Percentiles rank a stretch among this genome's conserved stretches.
These are phyloP conservation scores for Paradendryphiella salina DNA, from an alignment of 2,329 filamentous ascomycete genomes.

Conservation along the genomic window DNA sequence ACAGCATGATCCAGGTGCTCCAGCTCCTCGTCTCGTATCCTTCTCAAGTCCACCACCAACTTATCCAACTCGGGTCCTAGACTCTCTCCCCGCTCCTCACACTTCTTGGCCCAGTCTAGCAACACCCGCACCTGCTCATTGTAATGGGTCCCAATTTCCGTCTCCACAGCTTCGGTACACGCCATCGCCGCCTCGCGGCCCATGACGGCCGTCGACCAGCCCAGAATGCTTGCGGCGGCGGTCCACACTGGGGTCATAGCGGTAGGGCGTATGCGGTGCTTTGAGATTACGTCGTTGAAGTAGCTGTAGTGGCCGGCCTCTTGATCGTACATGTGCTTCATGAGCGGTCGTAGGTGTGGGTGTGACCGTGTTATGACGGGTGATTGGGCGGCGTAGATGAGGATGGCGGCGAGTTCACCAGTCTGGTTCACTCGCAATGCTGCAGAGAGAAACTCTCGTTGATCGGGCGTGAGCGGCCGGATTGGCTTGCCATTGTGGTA, in stretches of 20 bases:
- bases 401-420: slow-evolving; percentile 91
- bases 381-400: slow-evolving; percentile 90
- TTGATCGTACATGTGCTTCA: slow-evolving; percentile 98
- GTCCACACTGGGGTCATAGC: slow-evolving; percentile 92
- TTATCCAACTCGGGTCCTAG: slow-evolving; percentile 75
- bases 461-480: slow-evolving; percentile 36
- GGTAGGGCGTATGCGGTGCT: slow-evolving; percentile 88
- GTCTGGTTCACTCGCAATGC: slow-evolving; percentile 91
- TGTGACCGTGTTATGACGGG: slow-evolving; percentile 77
- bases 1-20: slow-evolving; percentile 97
- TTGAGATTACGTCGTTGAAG: slow-evolving; percentile 81
- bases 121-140: slow-evolving; percentile 85
- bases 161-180: slow-evolving; percentile 97
- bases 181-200: slow-evolving; percentile 96
- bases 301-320: slow-evolving; percentile 84
- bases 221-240: slow-evolving; percentile 74
- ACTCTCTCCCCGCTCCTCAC: slow-evolving; percentile 76
- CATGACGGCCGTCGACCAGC: slow-evolving; percentile 87
- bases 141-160: slow-evolving; percentile 95
- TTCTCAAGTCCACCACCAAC: slow-evolving; percentile 72
- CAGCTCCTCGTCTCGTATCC: slow-evolving; percentile 91
- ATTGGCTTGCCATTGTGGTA: slow-evolving; percentile 21
- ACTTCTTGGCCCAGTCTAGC: slow-evolving; percentile 76
- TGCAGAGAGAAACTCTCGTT: slow-evolving; percentile 46
- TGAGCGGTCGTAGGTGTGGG: slow-evolving; percentile 84